Base-by-base conservation (phyloP, 73 alveolate species). In the Uronychia setigera region DNA sequence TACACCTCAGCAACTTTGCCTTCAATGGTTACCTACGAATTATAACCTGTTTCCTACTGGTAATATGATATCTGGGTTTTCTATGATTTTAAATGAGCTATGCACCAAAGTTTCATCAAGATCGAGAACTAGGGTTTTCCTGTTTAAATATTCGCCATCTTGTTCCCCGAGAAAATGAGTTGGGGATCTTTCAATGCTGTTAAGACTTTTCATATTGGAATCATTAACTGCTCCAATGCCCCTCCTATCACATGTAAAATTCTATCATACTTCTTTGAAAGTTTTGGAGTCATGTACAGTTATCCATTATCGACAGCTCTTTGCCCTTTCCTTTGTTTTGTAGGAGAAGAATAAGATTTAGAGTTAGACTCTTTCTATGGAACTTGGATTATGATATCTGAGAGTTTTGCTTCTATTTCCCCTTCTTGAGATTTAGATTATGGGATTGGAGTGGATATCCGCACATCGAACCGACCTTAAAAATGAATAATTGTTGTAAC, bases 81-180 rank as follows among this genome's bases (percentile, higher is more conserved):
- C 26, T 35, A 80, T 74, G 31, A 46, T 85, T 30, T 76, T 32
- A 57, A 91, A 91, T 31, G 92, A 93, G 75, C 96, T 91, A 46
- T 93, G 97, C 34, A 91, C 97, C n/a, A 90, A 84, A 14, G 97
- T 93, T 76, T 93, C 97, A 82, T 93, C 97, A 67, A 93, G 81
- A 82, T 93, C 97, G 19, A 93, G 79, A 1, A 93, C 90, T 28
- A 92, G 77, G 26, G 94, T 87, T 60, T 93, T 93, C 59, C 87
- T 87, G 26, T 1, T 57, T 74, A 9, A 1, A 32, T n/a, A 59
- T 81, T 25, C 29, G n/a, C 74, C 46, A 60, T 13, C 34, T 31
- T 1, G 33, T 0, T 28, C 67, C 19, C 67, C 67, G n/a, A 46
- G 67, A 46, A 11, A 46, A 19, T 19, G 19, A 5, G 5, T 19